These are phyloP conservation scores for Cryptosporidium ubiquitum DNA, from an alignment of 169 alveolate species.

Conservation along the genomic window DNA sequence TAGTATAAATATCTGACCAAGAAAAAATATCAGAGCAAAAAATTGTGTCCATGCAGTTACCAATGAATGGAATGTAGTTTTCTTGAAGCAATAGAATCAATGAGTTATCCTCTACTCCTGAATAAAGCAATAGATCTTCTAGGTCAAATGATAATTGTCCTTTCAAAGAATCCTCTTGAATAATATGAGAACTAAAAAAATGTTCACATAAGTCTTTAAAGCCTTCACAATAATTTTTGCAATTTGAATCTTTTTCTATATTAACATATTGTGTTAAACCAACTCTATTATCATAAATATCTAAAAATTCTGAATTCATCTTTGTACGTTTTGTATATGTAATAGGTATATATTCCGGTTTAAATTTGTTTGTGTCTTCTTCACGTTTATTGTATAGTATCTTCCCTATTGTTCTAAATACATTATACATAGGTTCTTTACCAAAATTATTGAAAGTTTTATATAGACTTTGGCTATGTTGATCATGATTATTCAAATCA, in stretches of 20 bases:
- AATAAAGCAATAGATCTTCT: constrained; percentile 8
- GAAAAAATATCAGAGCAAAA: constrained; percentile 40
- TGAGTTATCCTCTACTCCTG: constrained; percentile 48
- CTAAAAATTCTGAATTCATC: neutral
- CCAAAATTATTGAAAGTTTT: constrained; percentile 4
- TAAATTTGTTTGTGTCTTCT: neutral
- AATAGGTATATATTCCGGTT: neutral
- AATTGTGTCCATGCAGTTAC: constrained; percentile 13
- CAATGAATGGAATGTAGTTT: constrained; percentile 60
- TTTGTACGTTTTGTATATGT: neutral
- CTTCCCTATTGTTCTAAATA: constrained; percentile 56
- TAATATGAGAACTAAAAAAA: neutral
- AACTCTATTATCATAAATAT: neutral
- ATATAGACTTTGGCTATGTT: neutral
- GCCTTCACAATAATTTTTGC: neutral
- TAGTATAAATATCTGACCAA: constrained; percentile 32
- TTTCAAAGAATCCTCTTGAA: neutral
- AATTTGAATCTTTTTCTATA: neutral
- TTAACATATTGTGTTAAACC: neutral
- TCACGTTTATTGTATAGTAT: constrained; percentile 60
- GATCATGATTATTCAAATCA: neutral
- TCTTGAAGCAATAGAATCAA: constrained; percentile 52
- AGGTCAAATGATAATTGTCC: constrained; percentile 52
- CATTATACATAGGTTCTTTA: constrained; percentile 35
- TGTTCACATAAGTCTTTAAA: neutral